Base-by-base conservation (phyloP, 169 alveolate genomes). In the Plasmodium reichenowi region DNA sequence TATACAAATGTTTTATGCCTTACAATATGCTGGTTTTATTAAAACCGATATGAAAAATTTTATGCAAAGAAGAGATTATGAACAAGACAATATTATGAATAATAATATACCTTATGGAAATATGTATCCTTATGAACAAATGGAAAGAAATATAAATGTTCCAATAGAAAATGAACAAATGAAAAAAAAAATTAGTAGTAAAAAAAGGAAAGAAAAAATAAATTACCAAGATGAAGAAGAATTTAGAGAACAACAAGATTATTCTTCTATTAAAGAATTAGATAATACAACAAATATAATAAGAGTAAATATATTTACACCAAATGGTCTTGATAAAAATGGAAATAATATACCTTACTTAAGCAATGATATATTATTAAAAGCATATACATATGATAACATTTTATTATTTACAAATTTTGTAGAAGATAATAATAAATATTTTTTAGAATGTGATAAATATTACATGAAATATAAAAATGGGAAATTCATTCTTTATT, bases 1-100 rank as follows among this genome's bases (percentile, higher is more conserved):
- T n/a, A 52, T 86, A 54, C 48, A 76, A 48, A 86, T 94, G 88
- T 83, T 78, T 89, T 92, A 94, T 90, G 96, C 95, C 58, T 86
- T 94, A 47, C 94, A 88, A 62, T 94, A 94, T 43, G 95, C 95
- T 24, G 95, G 95, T 13, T 92, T 94, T 93, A 86, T 94, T 45
- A 78, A 62, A 15, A 91, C 92, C 26, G 75, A 89, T 26, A 48
- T 58, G 45, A 72, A 86, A 54, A 56, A 72, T 12, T 89, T 80
- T 70, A 58, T 67, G 4, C 73, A 60, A 88, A 73, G 88, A 26
- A 62, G 74, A 86, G 76, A 72, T 22, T 90, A 56, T 29, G 32
- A 74, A 10, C 59, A 50, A 13, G 45, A 74, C 22, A 1, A 58
- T 38, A 74, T 7, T 50, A 17, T 29, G 32, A 78, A 64, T 58